A percentile compares a stretch with the other conserved stretches of the same genome.
phyloP scores from a whole-genome alignment of 495 filamentous ascomycete genomes.

The Tuber indicum region DNA sequence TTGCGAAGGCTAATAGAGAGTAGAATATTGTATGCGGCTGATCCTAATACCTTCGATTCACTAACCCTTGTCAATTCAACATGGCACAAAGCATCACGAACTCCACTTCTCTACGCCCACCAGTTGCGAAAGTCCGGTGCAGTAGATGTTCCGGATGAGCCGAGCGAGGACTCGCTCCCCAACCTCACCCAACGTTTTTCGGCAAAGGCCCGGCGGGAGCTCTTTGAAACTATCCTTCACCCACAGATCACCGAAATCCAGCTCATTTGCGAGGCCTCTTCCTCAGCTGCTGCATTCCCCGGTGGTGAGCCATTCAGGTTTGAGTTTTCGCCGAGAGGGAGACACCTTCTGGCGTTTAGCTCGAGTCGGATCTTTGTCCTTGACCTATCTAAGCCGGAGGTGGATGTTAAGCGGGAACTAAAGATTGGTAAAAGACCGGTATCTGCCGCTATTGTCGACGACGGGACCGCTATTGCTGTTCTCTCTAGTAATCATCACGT shows the following conservation, averaged over 20 bases:
- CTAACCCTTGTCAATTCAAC: slow-evolving; percentile 69
- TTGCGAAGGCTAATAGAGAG: slow-evolving; percentile 5
- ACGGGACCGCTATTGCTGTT: slow-evolving; percentile 70
- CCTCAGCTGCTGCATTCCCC: slow-evolving; percentile 70
- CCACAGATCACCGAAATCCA: slow-evolving; percentile 65
- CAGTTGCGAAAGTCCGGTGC: slow-evolving; percentile 60
- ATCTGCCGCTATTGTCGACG: slow-evolving; percentile 70
- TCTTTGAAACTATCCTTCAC: slow-evolving; percentile 70
- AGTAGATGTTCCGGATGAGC: slow-evolving; percentile 42
- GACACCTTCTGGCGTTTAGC: slow-evolving; percentile 68
- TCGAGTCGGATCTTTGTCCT: slow-evolving; percentile 83
- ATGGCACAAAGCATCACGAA: slow-evolving; percentile 70
- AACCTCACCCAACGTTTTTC: slow-evolving; percentile 61
- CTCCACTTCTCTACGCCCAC: slow-evolving; percentile 63
- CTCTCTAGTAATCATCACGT: slow-evolving; percentile 72
- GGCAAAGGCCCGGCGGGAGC: slow-evolving; percentile 64
- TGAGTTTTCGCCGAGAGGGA: slow-evolving; percentile 65
- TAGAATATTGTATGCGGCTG: slow-evolving; percentile 69
- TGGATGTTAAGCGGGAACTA: slow-evolving; percentile 65
- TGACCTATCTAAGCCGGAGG: slow-evolving; percentile 53
- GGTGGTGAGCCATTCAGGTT: slow-evolving; percentile 83
- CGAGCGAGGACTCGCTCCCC: slow-evolving; percentile 52
- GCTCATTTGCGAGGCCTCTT: slow-evolving; percentile 74
- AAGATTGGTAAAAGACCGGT: slow-evolving; percentile 72
- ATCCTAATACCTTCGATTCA: slow-evolving; percentile 75